A percentile compares a stretch with the other conserved stretches of the same genome.
phyloP scores from a whole-genome alignment of 768 basidiomycete genomes.

The Boletus subparvulus region DNA sequence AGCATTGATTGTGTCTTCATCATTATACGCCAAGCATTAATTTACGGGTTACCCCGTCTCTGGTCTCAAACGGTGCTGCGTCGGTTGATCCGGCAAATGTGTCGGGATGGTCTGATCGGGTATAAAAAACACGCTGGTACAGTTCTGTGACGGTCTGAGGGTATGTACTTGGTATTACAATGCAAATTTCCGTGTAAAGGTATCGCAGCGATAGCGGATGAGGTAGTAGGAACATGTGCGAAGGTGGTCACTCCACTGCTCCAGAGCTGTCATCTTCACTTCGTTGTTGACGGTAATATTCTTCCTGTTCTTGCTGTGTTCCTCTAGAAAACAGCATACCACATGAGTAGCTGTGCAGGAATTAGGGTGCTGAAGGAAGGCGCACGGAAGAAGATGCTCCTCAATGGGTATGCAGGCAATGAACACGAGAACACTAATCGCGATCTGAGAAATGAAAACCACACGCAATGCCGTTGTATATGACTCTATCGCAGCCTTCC shows the following conservation, averaged over 20 bases:
- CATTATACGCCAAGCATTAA: background rate
- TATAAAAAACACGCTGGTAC: slow-evolving; percentile 22
- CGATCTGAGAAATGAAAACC: slow-evolving; percentile 80
- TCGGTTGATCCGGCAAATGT: background rate
- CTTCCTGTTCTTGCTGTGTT: slow-evolving; percentile 61
- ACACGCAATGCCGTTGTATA: slow-evolving; percentile 78
- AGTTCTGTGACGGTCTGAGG: slow-evolving; percentile 20
- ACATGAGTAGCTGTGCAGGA: slow-evolving; percentile 18
- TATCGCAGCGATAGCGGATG: slow-evolving; percentile 16
- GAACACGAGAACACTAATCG: slow-evolving; percentile 63
- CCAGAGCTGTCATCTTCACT: slow-evolving; percentile 17
- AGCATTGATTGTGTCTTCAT: slow-evolving; percentile 10
- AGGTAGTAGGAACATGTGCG: slow-evolving; percentile 8
- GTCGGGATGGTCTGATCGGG: slow-evolving; percentile 9
- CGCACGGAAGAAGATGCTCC: slow-evolving; percentile 60
- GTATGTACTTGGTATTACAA: slow-evolving; percentile 29
- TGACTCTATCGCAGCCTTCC: slow-evolving; percentile 65
- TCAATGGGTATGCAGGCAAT: slow-evolving; percentile 73
- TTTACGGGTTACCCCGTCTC: background rate
- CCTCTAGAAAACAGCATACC: slow-evolving; percentile 42
- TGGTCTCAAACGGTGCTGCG: background rate
- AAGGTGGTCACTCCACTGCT: slow-evolving; percentile 15
- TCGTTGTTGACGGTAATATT: slow-evolving; percentile 48
- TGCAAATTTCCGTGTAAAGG: slow-evolving; percentile 30
- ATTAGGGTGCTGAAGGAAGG: slow-evolving; percentile 8